Evolutionary conservation across 805 yeast species (phyloP).

Genomic region (Ogataea wickerhamii): DNA sequence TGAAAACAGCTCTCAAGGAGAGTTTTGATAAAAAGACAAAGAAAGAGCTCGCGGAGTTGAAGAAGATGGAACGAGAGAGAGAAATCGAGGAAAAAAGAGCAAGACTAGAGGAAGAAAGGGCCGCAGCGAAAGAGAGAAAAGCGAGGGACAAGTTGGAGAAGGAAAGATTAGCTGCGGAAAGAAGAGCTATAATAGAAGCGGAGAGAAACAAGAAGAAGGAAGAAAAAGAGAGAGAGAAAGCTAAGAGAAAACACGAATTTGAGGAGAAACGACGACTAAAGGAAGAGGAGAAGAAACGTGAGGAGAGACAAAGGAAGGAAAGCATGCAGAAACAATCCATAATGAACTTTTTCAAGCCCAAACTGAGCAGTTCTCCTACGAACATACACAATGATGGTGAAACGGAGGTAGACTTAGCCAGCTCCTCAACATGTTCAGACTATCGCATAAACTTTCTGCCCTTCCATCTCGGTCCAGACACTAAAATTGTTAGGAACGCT

Average conservation of each 20-base stretch:
- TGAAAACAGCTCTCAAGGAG: conserved; percentile 10
- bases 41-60: conserved; percentile 29
- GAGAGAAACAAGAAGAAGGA: conserved; percentile 30
- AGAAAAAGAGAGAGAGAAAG: conserved; percentile 22
- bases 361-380: conserved; percentile 3
- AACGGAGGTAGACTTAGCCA: neutral
- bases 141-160: conserved; percentile 18
- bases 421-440: conserved; percentile 10
- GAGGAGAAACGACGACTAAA: conserved; percentile 20
- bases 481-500: conserved; percentile 7
- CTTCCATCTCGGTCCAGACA: conserved; percentile 28
- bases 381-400: conserved; percentile 1
- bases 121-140: conserved; percentile 29
- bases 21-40: conserved; percentile 10
- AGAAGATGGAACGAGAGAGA: conserved; percentile 25
- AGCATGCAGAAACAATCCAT: conserved; percentile 29
- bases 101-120: conserved; percentile 24
- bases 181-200: conserved; percentile 33
- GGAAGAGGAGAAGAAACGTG: conserved; percentile 13
- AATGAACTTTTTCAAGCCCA: conserved; percentile 32
- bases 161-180: conserved; percentile 24
- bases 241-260: conserved; percentile 23
- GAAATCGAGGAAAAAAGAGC: conserved; percentile 25
- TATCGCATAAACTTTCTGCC: conserved; percentile 29
- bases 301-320: conserved; percentile 23